Conservation (phyloP, 441 rosid species). For the Gossypium gossypioides region DNA sequence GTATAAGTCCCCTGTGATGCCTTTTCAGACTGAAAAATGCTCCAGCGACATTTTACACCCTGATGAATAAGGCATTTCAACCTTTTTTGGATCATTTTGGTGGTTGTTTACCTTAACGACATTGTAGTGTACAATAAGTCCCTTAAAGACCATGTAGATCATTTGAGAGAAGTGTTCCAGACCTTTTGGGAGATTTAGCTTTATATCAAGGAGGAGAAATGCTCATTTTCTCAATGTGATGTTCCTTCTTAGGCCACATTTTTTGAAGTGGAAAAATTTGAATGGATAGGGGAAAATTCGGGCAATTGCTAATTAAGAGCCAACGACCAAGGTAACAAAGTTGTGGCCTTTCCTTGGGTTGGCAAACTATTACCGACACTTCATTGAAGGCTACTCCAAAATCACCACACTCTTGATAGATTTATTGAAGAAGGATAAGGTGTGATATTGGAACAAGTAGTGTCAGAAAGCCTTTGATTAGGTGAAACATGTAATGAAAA, state of each 20-base stretch:
- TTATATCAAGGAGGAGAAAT: background rate
- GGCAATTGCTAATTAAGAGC: background rate
- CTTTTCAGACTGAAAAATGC: background rate
- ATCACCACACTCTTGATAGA: background rate
- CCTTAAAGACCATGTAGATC: background rate
- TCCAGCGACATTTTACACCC: background rate
- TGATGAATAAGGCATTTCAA: background rate
- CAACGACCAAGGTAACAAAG: background rate
- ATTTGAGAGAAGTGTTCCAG: background rate
- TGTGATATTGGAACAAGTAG: background rate
- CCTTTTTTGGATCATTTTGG: background rate
- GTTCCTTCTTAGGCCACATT: background rate
- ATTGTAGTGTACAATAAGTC: background rate
- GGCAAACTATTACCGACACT: background rate
- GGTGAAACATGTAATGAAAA: background rate
- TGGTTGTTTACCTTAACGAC: background rate
- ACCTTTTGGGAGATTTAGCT: background rate
- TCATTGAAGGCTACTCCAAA: background rate
- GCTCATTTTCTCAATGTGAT: background rate
- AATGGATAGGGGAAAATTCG: background rate
- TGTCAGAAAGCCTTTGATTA: background rate
- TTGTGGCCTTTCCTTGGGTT: background rate
- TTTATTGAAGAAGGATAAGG: background rate
- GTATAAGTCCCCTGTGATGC: background rate
- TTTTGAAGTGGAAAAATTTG: background rate